A percentile compares a stretch with the other conserved stretches of the same genome.
Evolutionary conservation across 345 rosid genomes (phyloP).

Genomic region (Ricinus communis): DNA sequence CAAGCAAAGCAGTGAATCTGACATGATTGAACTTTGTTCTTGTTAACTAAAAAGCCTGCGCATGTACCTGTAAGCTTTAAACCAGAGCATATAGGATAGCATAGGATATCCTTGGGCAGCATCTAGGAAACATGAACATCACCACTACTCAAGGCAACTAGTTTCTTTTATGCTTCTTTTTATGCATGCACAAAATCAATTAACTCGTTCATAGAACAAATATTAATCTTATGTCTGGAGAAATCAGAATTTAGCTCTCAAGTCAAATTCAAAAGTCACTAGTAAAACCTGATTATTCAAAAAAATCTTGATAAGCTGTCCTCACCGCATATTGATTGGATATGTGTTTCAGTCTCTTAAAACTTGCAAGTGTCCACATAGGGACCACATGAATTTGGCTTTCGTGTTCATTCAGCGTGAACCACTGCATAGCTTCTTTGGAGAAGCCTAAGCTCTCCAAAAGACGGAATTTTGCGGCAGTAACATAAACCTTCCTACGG

Average conservation of each 20-base stretch:
- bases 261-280: not conserved
- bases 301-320: not conserved
- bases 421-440: constrained; percentile 83
- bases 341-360: constrained; percentile 80
- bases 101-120: no score
- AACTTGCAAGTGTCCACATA: constrained; percentile 95
- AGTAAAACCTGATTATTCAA: not conserved
- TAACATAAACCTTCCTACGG: constrained; percentile 64
- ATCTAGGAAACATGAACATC: no score
- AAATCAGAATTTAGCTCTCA: not conserved
- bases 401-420: constrained; percentile 74
- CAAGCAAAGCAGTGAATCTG: not conserved
- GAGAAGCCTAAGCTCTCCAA: constrained; percentile 76
- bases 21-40: not conserved
- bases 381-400: constrained; percentile 95
- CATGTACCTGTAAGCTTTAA: not conserved
- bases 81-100: no score
- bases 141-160: no score
- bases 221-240: not conserved
- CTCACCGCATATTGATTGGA: constrained; percentile 78
- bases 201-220: not conserved
- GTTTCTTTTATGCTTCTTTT: no score
- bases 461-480: constrained; percentile 63
- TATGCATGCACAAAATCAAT: not conserved
- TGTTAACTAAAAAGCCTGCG: not conserved